Evolutionary conservation across 1,284 basidiomycete genomes (phyloP).

Genomic region (Leccinum griseonigrum): DNA sequence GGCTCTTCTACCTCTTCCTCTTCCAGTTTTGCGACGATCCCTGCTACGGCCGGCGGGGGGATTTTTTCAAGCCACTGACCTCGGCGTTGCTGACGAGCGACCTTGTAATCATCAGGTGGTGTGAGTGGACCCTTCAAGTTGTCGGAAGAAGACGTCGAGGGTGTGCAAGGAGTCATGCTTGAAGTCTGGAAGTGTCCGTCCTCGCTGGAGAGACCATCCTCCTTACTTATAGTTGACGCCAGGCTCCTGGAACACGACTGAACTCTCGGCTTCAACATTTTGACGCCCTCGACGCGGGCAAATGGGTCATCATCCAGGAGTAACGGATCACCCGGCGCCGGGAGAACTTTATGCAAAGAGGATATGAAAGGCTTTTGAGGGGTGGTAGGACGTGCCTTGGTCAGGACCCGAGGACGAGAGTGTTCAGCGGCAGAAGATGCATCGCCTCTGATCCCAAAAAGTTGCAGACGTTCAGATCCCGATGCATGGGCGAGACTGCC

Average conservation of each 20-base stretch:
- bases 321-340: slow-evolving; percentile 22
- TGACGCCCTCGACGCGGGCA: slow-evolving; percentile 50
- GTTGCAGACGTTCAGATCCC: slow-evolving; percentile 12
- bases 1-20: slow-evolving; percentile 16
- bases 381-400: slow-evolving; percentile 31
- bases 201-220: slow-evolving; percentile 7
- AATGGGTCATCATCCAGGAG: slow-evolving; percentile 57
- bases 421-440: slow-evolving; percentile 4
- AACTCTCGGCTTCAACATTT: slow-evolving; percentile 29
- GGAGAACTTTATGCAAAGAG: slow-evolving; percentile 2
- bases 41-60: slow-evolving; percentile 33
- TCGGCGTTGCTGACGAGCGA: slow-evolving; percentile 39
- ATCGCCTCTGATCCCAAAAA: slow-evolving; percentile 12
- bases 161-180: not conserved
- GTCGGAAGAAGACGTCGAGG: slow-evolving; percentile 10
- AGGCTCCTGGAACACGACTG: slow-evolving; percentile 18
- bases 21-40: slow-evolving; percentile 25
- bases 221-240: slow-evolving; percentile 2
- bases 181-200: slow-evolving; percentile 10
- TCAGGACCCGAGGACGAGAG: slow-evolving; percentile 25
- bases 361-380: slow-evolving; percentile 22
- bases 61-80: slow-evolving; percentile 42
- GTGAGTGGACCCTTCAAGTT: slow-evolving; percentile 27
- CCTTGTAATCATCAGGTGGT: slow-evolving; percentile 39
- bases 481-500: slow-evolving; percentile 8